Evolutionary conservation across 352 stramenopile species (phyloP), one percentile per base, ranked within the genome.

Genomic region (Pythium pyrilobum): DNA sequence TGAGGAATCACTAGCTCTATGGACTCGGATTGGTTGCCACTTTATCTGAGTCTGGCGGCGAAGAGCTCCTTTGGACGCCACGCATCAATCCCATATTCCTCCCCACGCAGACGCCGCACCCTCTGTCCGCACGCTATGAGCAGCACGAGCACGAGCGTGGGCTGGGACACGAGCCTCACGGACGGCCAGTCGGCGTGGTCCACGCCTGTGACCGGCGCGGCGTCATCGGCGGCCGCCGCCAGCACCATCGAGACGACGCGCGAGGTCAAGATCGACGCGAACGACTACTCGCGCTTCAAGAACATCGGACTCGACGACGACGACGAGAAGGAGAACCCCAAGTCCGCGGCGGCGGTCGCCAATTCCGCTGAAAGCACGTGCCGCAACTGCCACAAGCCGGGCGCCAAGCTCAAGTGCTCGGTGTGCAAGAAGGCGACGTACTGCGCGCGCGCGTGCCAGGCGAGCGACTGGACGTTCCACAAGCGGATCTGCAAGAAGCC

Each of bases 261-360:
- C 57, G 70, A 81, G 40, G 66, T 86, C 2, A 86, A 77, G 38
- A 67, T 85, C 34, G 83, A 93, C 60, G 83, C 68, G 47, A 92
- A 92, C 64, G 81, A 94, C 59, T 94, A 94, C 67, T 92, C 84
- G 43, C 79, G 84, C 36, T 94, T 94, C 56, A 85, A 94, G 23
- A 57, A 78, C 70, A 88, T 92, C 48, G 77, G 77, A 44, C 58
- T 56, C 15, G 47, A 62, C 25, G 73, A 86, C 24, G 64, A 77
- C 18, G 68, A 79, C 44, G 40, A 51, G 23, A 36, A 48, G 15
- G 57, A 56, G 33, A 67, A 58, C 24, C 52, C 43, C 15, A 53
- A 40, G 21, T 20, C 28, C 39, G 43, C 56, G n/a, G 31, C 46
- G 2, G 8, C 52, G 28, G 43, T 45, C 2, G 39, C 55, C 2